Evolutionary conservation across 2,329 filamentous ascomycete genomes (phyloP).

Genomic region (Fusarium sp.): DNA sequence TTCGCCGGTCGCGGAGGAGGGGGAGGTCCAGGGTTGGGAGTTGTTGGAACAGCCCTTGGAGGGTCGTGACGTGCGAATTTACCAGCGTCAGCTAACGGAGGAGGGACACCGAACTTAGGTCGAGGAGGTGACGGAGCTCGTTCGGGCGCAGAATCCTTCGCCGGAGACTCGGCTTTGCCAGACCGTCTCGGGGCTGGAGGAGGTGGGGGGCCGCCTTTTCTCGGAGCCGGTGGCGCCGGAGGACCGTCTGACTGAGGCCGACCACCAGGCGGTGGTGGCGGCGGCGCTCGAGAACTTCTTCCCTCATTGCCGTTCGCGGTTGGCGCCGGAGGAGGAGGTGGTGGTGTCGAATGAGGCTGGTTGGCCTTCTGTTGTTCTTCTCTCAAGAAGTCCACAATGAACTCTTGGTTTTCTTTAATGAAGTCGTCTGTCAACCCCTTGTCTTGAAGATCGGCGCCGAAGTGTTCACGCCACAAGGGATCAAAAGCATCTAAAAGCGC

Average conservation of each 20-base stretch:
- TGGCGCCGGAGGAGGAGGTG: constrained; percentile 48
- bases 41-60: constrained; percentile 45
- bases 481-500: constrained; percentile 73
- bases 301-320: constrained; percentile 50
- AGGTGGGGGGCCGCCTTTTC: constrained; percentile 50
- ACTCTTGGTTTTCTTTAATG: constrained; percentile 76
- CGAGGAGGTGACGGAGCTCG: constrained; percentile 78
- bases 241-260: constrained; percentile 45
- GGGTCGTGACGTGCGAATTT: constrained; percentile 76
- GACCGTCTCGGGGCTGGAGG: constrained; percentile 68
- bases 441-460: constrained; percentile 71
- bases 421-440: constrained; percentile 75
- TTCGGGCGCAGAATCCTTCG: constrained; percentile 61
- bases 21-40: constrained; percentile 50
- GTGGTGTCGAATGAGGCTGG: constrained; percentile 40
- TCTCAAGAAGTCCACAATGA: constrained; percentile 74
- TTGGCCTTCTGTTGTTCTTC: constrained; percentile 63
- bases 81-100: constrained; percentile 89
- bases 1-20: constrained; percentile 69
- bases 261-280: constrained; percentile 53
- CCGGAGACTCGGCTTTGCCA: constrained; percentile 61
- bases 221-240: constrained; percentile 48
- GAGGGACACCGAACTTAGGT: constrained; percentile 84
- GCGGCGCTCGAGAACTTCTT: constrained; percentile 52
- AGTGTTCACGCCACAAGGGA: constrained; percentile 73